Evolutionary conservation across 345 rosid genomes (phyloP).

Genomic region (Linum lewisii): DNA sequence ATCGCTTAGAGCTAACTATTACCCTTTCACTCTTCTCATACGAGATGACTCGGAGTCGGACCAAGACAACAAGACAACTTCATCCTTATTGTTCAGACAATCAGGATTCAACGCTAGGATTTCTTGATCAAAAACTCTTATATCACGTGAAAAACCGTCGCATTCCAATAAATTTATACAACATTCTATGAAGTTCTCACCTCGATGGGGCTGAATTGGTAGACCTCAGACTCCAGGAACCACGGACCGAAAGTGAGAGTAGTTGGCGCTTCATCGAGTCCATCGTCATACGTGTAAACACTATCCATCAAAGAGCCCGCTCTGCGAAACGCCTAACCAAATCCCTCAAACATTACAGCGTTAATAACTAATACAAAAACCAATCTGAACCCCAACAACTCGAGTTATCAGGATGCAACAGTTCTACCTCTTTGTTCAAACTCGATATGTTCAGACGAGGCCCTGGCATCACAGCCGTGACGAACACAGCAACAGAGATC

Average conservation of each 20-base stretch:
- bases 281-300: conserved; percentile 28
- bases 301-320: conserved; percentile 28
- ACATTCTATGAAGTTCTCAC: conserved; percentile 11
- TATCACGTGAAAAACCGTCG: too few relatives aligned
- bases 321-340: conserved; percentile 13
- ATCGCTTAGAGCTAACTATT: too few relatives aligned
- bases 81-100: too few relatives aligned
- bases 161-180: too few relatives aligned
- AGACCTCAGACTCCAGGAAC: conserved; percentile 18
- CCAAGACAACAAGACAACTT: too few relatives aligned
- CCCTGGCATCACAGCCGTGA: conserved; percentile 32
- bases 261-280: conserved; percentile 37
- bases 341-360: conserved; percentile 9
- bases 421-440: background rate
- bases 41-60: too few relatives aligned
- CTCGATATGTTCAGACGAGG: conserved; percentile 25
- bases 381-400: too few relatives aligned
- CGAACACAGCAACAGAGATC: conserved; percentile 23
- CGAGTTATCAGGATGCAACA: background rate
- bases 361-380: too few relatives aligned
- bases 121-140: too few relatives aligned
- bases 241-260: conserved; percentile 30
- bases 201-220: conserved; percentile 47
- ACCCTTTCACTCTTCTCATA: too few relatives aligned
- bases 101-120: too few relatives aligned